A percentile compares a stretch with the other conserved stretches of the same genome.
Evolutionary conservation across 2,329 filamentous ascomycete genomes (phyloP).

Genomic region (Monosporascus sp.): DNA sequence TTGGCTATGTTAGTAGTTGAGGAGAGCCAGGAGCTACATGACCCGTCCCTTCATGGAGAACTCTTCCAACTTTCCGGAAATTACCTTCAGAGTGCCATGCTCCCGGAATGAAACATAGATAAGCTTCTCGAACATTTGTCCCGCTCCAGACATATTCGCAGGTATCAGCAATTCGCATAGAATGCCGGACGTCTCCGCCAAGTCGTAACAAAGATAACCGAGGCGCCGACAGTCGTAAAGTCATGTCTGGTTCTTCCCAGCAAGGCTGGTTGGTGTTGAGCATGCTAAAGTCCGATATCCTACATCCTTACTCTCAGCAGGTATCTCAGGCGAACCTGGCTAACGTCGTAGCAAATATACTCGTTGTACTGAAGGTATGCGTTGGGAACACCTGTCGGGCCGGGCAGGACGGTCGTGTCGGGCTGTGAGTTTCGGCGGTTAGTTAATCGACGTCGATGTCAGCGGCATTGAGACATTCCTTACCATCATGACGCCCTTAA

Average conservation of each 20-base stretch:
- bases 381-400: conserved; percentile 38
- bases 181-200: not conserved
- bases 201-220: not conserved
- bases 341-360: conserved; percentile 66
- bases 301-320: conserved; percentile 58
- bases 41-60: too few species aligned
- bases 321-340: conserved; percentile 66
- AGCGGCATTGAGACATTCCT: conserved; percentile 22
- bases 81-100: too few species aligned
- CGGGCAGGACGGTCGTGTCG: conserved; percentile 41
- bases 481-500: conserved; percentile 68
- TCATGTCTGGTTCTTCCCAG: too few species aligned
- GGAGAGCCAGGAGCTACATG: too few species aligned
- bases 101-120: too few species aligned
- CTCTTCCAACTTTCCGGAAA: too few species aligned
- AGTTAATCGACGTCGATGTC: conserved; percentile 1
- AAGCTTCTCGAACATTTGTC: too few species aligned
- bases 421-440: conserved; percentile 33
- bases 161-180: too few species aligned
- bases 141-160: too few species aligned
- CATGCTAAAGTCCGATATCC: conserved; percentile 5
- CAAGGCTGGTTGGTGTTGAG: not conserved
- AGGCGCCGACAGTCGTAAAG: not conserved
- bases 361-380: conserved; percentile 63
- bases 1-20: too few species aligned